Evolutionary conservation across 441 rosid genomes (phyloP).

Genomic region (Cnidoscolus chayamansa): DNA sequence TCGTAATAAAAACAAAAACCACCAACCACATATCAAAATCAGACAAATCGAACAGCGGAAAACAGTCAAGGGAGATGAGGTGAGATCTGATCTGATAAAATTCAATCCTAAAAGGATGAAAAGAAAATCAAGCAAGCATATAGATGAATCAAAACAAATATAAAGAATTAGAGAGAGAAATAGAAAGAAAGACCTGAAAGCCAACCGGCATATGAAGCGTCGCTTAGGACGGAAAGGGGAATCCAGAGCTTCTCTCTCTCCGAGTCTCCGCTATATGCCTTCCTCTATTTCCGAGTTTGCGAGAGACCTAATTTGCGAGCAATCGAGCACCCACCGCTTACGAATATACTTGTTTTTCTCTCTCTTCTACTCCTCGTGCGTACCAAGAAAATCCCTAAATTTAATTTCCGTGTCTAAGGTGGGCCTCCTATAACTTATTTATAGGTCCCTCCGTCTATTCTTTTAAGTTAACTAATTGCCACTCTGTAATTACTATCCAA

Average conservation of each 20-base stretch:
- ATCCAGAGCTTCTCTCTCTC: slow-evolving; percentile 59
- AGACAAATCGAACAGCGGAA: not conserved
- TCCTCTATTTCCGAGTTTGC: not conserved
- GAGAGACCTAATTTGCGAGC: not conserved
- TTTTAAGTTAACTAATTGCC: too few relatives aligned
- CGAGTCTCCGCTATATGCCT: not conserved
- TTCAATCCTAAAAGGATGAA: slow-evolving; percentile 4
- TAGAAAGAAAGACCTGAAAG: slow-evolving; percentile 44
- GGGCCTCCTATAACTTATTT: slow-evolving; percentile 3
- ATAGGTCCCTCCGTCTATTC: not conserved
- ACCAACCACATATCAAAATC: not conserved
- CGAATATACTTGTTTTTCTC: not conserved
- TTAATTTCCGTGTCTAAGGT: not conserved
- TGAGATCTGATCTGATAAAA: slow-evolving; percentile 26
- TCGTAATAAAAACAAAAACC: not conserved
- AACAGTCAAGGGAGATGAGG: not conserved
- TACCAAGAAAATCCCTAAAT: slow-evolving; percentile 23
- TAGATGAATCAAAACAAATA: not conserved
- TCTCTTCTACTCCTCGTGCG: slow-evolving; percentile 4
- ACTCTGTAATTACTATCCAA: too few relatives aligned
- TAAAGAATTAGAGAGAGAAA: not conserved
- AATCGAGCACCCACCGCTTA: not conserved
- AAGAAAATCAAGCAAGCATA: not conserved
- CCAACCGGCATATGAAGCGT: slow-evolving; percentile 79
- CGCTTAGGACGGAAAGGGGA: slow-evolving; percentile 64